Conservation (phyloP, 1,139 yeast species). For the Suhomyces guaymorum region DNA sequence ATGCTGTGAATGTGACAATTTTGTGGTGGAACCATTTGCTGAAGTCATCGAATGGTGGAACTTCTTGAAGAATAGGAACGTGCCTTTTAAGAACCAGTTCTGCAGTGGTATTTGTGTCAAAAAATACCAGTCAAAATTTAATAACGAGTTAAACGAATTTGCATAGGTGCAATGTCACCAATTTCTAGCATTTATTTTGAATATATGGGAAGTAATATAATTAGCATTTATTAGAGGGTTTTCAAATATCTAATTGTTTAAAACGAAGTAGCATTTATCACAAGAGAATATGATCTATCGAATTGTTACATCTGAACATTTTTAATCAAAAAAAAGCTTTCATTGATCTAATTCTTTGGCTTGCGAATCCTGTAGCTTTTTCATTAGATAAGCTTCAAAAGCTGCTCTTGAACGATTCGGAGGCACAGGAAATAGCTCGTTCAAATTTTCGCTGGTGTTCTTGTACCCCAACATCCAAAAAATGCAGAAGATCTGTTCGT, state of each 20-base stretch:
- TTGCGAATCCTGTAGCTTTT: too few relatives aligned
- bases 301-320: too few relatives aligned
- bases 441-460: background rate
- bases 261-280: too few relatives aligned
- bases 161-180: constrained; percentile 5
- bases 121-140: constrained; percentile 17
- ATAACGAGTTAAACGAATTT: constrained; percentile 8
- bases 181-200: background rate
- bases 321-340: too few relatives aligned
- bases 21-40: constrained; percentile 52
- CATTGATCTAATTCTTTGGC: too few relatives aligned
- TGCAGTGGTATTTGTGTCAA: constrained; percentile 46
- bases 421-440: background rate
- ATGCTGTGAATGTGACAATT: constrained; percentile 50
- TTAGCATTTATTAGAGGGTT: too few relatives aligned
- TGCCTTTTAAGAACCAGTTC: constrained; percentile 48
- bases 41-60: constrained; percentile 67
- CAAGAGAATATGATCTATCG: too few relatives aligned
- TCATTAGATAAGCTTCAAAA: too few relatives aligned
- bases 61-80: constrained; percentile 35
- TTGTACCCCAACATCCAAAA: background rate
- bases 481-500: background rate
- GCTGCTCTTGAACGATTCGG: too few relatives aligned
- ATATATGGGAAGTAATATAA: constrained; percentile 23
- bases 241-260: too few relatives aligned